phyloP scores from a whole-genome alignment of 148 eudicot species.

The Camellia japonica region DNA sequence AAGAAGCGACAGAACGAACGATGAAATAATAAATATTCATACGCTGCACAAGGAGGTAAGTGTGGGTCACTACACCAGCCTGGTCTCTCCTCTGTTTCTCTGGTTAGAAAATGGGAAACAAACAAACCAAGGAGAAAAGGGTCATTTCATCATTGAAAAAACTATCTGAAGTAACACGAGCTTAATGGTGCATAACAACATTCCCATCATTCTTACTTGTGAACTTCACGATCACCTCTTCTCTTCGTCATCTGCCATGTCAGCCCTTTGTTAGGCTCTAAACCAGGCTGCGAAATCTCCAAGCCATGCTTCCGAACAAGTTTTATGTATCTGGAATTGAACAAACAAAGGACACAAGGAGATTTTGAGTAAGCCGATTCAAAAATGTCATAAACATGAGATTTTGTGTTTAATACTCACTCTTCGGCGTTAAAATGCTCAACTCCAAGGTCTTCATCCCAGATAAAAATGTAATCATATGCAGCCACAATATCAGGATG shows the following conservation, averaged over 20 bases:
- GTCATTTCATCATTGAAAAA: slow-evolving; percentile 5
- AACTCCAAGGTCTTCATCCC: slow-evolving; percentile 97
- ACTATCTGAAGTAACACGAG: not conserved
- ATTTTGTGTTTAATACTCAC: slow-evolving; percentile 38
- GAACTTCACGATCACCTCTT: slow-evolving; percentile 60
- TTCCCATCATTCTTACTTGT: slow-evolving; percentile 56
- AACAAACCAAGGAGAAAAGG: not conserved
- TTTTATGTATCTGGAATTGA: slow-evolving; percentile 57
- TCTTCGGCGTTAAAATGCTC: slow-evolving; percentile 85
- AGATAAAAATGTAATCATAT: slow-evolving; percentile 88
- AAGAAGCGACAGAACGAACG: not conserved
- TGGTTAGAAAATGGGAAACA: slow-evolving; percentile 22
- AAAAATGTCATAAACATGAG: not conserved
- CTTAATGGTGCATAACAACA: not conserved
- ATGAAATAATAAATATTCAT: slow-evolving; percentile 17
- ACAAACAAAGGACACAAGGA: slow-evolving; percentile 12
- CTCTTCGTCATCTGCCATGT: slow-evolving; percentile 80
- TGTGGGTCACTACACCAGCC: slow-evolving; percentile 70
- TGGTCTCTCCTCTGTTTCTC: slow-evolving; percentile 58
- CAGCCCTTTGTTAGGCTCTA: slow-evolving; percentile 44
- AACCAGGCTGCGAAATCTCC: slow-evolving; percentile 97
- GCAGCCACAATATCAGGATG: slow-evolving; percentile 92
- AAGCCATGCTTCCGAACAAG: slow-evolving; percentile 80
- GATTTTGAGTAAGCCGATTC: not conserved
- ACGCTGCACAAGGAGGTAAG: slow-evolving; percentile 91